These are phyloP conservation scores for Jamesozyma rosinii DNA, from an alignment of 805 yeast genomes.

Conservation along the genomic window DNA sequence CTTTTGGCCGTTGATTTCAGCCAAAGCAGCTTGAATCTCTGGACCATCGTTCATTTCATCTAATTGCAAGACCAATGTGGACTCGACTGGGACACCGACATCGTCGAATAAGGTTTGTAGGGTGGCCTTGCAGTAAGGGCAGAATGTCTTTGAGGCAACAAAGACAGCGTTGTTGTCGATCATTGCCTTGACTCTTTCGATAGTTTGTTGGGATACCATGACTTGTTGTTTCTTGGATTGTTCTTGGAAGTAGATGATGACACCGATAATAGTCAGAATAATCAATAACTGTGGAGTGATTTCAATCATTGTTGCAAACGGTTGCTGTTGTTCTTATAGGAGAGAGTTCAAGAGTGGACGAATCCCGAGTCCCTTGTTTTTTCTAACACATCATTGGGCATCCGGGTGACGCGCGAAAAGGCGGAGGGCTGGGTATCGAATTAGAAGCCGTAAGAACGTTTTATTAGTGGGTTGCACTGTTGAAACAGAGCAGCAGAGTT, in stretches of 20 bases:
- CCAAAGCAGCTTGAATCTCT: slow-evolving; percentile 70
- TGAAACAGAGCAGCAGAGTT: no score
- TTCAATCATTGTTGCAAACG: no score
- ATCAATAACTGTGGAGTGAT: background rate
- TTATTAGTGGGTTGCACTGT: no score
- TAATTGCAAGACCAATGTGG: slow-evolving; percentile 34
- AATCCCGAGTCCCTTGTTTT: no score
- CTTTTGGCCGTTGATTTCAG: slow-evolving; percentile 72
- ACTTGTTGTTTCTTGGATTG: slow-evolving; percentile 6
- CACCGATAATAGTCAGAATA: background rate
- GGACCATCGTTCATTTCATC: slow-evolving; percentile 56
- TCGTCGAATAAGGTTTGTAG: slow-evolving; percentile 30
- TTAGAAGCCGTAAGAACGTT: no score
- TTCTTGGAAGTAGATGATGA: background rate
- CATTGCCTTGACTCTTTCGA: slow-evolving; percentile 49
- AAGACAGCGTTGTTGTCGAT: slow-evolving; percentile 60
- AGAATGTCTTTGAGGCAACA: slow-evolving; percentile 71
- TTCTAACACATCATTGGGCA: no score
- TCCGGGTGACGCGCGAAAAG: no score
- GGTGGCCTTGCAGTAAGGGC: slow-evolving; percentile 54
- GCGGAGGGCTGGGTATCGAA: no score
- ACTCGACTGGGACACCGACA: slow-evolving; percentile 35
- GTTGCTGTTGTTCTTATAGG: no score
- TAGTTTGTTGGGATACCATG: slow-evolving; percentile 51
- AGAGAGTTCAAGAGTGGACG: no score